Evolutionary conservation across 345 rosid genomes (phyloP).

Genomic region (Eucalyptus guilfoylei): DNA sequence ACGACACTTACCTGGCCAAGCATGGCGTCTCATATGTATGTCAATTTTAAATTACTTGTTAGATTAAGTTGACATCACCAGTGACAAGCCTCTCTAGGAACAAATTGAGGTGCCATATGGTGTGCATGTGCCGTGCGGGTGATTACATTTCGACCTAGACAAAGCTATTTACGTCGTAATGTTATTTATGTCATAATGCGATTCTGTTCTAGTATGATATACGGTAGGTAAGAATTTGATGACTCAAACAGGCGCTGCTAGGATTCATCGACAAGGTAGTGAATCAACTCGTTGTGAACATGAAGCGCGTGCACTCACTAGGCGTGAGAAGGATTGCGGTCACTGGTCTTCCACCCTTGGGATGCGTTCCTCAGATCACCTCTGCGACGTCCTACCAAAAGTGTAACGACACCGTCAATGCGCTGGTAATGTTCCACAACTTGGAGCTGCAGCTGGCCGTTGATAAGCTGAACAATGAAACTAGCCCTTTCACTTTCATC

Average conservation of each 20-base stretch:
- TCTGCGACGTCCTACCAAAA: neutral
- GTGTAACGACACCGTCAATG: slow-evolving; percentile 5
- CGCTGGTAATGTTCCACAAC: slow-evolving; percentile 18
- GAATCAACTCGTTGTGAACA: slow-evolving; percentile 8
- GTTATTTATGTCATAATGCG: neutral
- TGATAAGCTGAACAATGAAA: slow-evolving; percentile 6
- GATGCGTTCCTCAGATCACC: slow-evolving; percentile 19
- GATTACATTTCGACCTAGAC: neutral
- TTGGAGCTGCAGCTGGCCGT: slow-evolving; percentile 5
- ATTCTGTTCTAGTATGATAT: neutral
- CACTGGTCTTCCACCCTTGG: slow-evolving; percentile 13
- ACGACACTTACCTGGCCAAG: neutral
- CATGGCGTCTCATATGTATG: neutral
- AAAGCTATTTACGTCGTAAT: neutral
- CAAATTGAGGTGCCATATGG: neutral
- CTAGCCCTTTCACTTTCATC: slow-evolving; percentile 1
- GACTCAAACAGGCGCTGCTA: slow-evolving; percentile 10
- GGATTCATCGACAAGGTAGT: slow-evolving; percentile 11
- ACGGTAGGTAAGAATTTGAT: neutral
- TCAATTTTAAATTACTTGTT: neutral
- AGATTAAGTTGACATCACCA: neutral
- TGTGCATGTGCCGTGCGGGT: neutral
- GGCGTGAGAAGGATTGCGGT: slow-evolving; percentile 36
- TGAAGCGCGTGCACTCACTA: slow-evolving; percentile 15
- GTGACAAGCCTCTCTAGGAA: neutral